Evolutionary conservation across 2,329 filamentous ascomycete genomes (phyloP), one percentile per base, ranked within the genome.

Genomic region (Aspergillus carbonarius): DNA sequence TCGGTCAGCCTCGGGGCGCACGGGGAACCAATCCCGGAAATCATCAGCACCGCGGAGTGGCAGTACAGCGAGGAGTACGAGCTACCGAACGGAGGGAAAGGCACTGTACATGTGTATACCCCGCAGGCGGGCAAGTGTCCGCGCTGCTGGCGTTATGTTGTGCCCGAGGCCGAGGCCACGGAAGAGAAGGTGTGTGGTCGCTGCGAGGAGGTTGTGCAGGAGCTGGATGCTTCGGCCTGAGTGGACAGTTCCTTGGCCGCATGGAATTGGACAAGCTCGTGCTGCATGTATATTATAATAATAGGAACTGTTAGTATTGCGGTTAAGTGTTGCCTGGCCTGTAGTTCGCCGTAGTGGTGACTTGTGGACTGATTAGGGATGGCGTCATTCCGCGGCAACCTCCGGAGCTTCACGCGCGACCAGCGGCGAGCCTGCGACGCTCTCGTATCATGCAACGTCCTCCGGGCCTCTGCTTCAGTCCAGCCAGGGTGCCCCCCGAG

Each of bases 81-180:
- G 42, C 62, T 78, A 0, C 66, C 67, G 0, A 66, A 65, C 56
- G 74, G 71, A 15, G 59, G 63, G 5, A 68, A 66, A 54, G 76
- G 74, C 2, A 70, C 57, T 2, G 75, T 73, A 4, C 70, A 75
- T 68, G 73, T 80, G 18, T 79, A 80, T 62, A 72, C 82, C 9
- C 82, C 87, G 0, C 72, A 73, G 13, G 74, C 78, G 12, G 76
- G 81, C 48, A 99, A 98, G 74, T 99, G 95, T 72, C 82, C 85
- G 0, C 82, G 95, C 52, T 99, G 95, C 77, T 99, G 95, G 95
- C 85, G 89, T 61, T 96, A 91, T 73, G 82, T 89, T 23, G 87
- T 89, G n/a, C 79, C 83, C 18, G 66, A 72, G 46, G 44, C 65
- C 4, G 54, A 63, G 52, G 62, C 66, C n/a, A 76, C 76, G 49